Percentiles rank a stretch among this genome's conserved stretches.
Conservation (phyloP, 371 early-diverging fungal genomes). For the Apophysomyces trapeziformis region DNA sequence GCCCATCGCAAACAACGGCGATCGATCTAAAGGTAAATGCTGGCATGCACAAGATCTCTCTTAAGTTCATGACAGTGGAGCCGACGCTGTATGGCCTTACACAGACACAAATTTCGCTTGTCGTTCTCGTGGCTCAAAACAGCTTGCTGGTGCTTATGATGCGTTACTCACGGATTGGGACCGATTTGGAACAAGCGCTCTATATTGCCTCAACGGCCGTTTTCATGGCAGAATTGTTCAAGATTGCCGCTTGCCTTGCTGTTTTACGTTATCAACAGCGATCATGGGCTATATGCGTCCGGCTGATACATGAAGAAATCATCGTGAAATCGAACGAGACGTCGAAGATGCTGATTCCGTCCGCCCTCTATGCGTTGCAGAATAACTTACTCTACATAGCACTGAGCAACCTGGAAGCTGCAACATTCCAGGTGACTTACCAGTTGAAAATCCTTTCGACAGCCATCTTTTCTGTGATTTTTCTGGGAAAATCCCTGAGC, state of each 20-base stretch:
- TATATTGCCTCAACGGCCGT: slow-evolving; percentile 74
- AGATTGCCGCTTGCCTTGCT: slow-evolving; percentile 48
- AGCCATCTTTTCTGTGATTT: slow-evolving; percentile 84
- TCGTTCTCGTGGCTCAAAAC: slow-evolving; percentile 64
- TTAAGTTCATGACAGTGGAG: background rate
- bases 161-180: slow-evolving; percentile 59
- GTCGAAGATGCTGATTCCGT: slow-evolving; percentile 80
- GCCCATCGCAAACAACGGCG: background rate
- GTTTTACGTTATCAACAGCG: slow-evolving; percentile 43
- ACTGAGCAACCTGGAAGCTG: slow-evolving; percentile 85
- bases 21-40: background rate
- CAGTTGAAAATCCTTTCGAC: slow-evolving; percentile 97
- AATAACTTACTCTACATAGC: slow-evolving; percentile 95
- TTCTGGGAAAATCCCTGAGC: slow-evolving; percentile 72
- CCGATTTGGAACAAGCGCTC: slow-evolving; percentile 57
- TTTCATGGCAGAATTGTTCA: slow-evolving; percentile 66
- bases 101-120: slow-evolving; percentile 48
- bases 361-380: slow-evolving; percentile 90
- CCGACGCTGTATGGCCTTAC: background rate
- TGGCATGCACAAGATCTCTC: background rate
- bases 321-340: slow-evolving; percentile 57
- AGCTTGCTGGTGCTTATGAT: slow-evolving; percentile 68
- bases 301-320: slow-evolving; percentile 52
- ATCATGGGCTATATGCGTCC: slow-evolving; percentile 25
- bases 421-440: slow-evolving; percentile 95